phyloP scores from a whole-genome alignment of 805 yeast species.

The Candida nanaspora region DNA sequence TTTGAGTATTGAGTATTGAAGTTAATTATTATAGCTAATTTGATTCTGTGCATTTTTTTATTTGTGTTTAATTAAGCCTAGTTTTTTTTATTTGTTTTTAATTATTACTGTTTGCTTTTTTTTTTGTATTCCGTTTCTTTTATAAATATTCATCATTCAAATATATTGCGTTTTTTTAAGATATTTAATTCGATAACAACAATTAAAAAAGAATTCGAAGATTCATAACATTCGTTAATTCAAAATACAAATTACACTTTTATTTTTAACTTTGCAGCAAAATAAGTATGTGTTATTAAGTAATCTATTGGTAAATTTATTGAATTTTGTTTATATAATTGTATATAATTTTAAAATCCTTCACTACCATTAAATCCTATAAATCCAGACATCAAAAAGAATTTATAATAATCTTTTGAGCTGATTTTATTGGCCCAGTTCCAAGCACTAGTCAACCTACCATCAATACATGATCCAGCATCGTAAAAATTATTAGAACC shows the following conservation, averaged over 20 bases:
- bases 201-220: too few species aligned
- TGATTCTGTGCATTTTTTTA: neutral
- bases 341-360: conserved; percentile 33
- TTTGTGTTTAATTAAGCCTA: neutral
- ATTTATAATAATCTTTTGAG: conserved; percentile 54
- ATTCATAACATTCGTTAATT: too few species aligned
- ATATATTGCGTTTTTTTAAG: too few species aligned
- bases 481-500: conserved; percentile 81
- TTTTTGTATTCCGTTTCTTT: neutral
- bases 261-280: too few species aligned
- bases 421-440: conserved; percentile 70
- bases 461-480: conserved; percentile 83
- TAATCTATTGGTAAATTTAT: too few species aligned
- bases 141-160: neutral
- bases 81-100: neutral
- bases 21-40: too few species aligned
- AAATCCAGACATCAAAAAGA: conserved; percentile 62
- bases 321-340: too few species aligned
- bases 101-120: neutral
- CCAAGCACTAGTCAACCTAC: conserved; percentile 76
- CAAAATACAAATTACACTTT: too few species aligned
- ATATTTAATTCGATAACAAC: too few species aligned
- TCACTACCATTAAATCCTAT: conserved; percentile 71
- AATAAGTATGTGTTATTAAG: too few species aligned
- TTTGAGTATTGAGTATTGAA: too few species aligned